These are phyloP conservation scores for Vaccinium vitisidaea DNA, from an alignment of 148 eudicot genomes.

Conservation along the genomic window DNA sequence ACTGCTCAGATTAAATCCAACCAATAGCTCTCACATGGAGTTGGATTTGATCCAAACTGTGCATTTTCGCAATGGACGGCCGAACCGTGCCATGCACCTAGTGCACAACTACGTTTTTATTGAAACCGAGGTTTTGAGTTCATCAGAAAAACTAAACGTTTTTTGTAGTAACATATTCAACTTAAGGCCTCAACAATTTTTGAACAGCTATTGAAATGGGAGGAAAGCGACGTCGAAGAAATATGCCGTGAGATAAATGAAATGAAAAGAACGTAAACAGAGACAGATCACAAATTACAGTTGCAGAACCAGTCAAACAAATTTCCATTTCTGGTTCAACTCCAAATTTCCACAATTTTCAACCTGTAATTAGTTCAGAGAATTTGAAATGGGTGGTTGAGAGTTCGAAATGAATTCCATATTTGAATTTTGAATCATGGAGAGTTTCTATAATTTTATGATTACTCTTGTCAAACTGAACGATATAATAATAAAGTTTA, in stretches of 20 bases:
- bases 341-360: background rate
- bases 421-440: background rate
- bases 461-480: no score
- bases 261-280: background rate
- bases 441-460: background rate
- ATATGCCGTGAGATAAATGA: background rate
- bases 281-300: background rate
- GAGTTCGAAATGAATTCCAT: background rate
- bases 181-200: no score
- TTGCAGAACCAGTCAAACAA: background rate
- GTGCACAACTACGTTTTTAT: no score
- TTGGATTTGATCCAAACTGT: no score
- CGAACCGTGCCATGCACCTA: no score
- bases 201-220: background rate
- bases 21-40: no score
- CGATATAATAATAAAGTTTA: no score
- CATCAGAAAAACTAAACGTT: no score
- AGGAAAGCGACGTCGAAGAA: background rate
- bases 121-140: no score
- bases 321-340: background rate
- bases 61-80: no score
- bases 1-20: no score
- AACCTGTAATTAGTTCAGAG: background rate
- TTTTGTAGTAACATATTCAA: no score
- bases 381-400: background rate